A percentile compares a stretch with the other conserved stretches of the same genome.
Evolutionary conservation across 176 grass and related monocot genomes (phyloP).

Genomic region (Urochloa ruziziensis): DNA sequence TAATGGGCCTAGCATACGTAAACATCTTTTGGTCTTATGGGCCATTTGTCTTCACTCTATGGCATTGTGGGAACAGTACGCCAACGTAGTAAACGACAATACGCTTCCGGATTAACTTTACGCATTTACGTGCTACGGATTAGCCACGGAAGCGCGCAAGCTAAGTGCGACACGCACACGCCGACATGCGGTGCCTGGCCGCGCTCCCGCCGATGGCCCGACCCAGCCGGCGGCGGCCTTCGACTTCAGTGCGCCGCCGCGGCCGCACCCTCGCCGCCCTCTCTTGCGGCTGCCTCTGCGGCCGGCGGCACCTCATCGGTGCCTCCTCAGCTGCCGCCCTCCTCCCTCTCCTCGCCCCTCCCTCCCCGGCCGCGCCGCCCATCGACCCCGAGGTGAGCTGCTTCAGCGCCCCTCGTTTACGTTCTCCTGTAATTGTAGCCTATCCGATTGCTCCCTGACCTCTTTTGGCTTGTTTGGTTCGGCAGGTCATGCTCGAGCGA

Average conservation of each 20-base stretch:
- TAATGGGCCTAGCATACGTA: neutral
- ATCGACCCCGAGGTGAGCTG: slow-evolving; percentile 48
- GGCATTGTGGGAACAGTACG: neutral
- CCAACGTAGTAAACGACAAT: fast-evolving
- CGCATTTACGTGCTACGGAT: neutral
- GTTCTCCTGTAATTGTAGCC: neutral
- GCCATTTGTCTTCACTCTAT: neutral
- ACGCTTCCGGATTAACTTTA: neutral
- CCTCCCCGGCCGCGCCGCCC: slow-evolving; percentile 28
- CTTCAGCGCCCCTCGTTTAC: neutral
- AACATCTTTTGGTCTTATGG: neutral
- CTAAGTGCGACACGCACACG: neutral
- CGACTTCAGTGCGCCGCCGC: neutral
- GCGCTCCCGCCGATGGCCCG: neutral
- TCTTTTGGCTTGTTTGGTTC: neutral
- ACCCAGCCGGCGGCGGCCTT: neutral
- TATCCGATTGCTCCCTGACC: neutral
- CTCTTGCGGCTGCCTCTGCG: slow-evolving; percentile 36
- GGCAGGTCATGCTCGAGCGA: slow-evolving; percentile 57
- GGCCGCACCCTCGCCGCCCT: neutral
- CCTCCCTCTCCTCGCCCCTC: slow-evolving; percentile 29
- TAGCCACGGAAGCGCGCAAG: neutral
- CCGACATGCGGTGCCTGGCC: slow-evolving; percentile 9
- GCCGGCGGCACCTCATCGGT: slow-evolving; percentile 46
- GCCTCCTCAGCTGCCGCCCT: slow-evolving; percentile 33